A percentile compares a stretch with the other conserved stretches of the same genome.
Evolutionary conservation across 2,329 filamentous ascomycete species (phyloP).

Genomic region (Penicillium sp.): DNA sequence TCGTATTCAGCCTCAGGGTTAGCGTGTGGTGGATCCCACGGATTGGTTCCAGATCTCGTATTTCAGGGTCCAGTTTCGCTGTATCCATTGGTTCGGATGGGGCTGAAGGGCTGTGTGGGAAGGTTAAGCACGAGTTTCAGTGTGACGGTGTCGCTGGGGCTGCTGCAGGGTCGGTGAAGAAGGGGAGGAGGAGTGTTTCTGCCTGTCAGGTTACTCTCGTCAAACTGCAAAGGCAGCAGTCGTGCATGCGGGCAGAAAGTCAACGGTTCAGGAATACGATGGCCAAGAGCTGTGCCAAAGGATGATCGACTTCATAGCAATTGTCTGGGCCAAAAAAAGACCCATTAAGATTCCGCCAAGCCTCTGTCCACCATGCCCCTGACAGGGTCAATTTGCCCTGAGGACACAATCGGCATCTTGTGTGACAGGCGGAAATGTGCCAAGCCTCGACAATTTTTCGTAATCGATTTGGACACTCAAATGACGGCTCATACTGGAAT

Average conservation of each 20-base stretch:
- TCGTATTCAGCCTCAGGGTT: slow-evolving; percentile 10
- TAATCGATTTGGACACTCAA: too few species aligned
- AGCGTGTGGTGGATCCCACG: not conserved
- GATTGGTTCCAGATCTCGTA: not conserved
- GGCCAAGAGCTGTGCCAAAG: not conserved
- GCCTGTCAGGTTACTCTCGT: not conserved
- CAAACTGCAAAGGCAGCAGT: not conserved
- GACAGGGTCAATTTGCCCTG: not conserved
- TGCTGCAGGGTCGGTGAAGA: not conserved
- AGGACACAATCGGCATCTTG: not conserved
- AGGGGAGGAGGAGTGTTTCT: not conserved
- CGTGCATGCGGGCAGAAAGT: not conserved
- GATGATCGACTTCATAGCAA: not conserved
- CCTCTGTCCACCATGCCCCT: not conserved
- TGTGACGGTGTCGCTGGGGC: not conserved
- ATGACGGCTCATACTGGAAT: too few species aligned
- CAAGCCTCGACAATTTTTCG: too few species aligned
- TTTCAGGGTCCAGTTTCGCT: not conserved
- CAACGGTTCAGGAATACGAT: not conserved
- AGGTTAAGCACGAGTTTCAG: not conserved
- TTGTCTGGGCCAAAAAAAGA: not conserved
- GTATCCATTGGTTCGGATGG: not conserved
- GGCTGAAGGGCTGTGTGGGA: not conserved
- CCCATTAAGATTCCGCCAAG: not conserved
- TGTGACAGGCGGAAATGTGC: not conserved